Evolutionary conservation across 495 filamentous ascomycete species (phyloP), one percentile per base, ranked within the genome.

Genomic region (Evernia prunastri): DNA sequence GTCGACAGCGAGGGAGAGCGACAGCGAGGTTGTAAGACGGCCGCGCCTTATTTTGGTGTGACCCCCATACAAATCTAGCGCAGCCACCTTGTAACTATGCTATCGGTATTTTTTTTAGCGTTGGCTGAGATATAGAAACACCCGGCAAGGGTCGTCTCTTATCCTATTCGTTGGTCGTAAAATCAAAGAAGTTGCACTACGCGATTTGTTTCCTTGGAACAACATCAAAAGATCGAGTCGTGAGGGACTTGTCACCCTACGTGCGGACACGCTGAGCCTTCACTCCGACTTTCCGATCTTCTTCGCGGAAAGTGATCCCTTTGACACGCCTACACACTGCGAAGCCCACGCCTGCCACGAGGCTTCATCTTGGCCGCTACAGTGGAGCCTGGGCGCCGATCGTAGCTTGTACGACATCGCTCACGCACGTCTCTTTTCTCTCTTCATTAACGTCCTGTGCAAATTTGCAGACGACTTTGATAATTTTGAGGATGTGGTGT

Each of bases 401-500:
- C 27, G 56, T 27, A 23, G 57, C 59, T 43, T 71, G 42, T 58
- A 60, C 31, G 49, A 70, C 58, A 64, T 69, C 51, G 37, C 74
- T 40, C 71, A 73, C 49, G 59, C 70, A 18, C 67, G 67, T 27
- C 65, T 75, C 17, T 53, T 74, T 29, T 71, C 63, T 59, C 56
- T 61, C 18, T 76, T 76, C 57, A 68, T 63, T 60, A 63, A 76
- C 54, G 51, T 73, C 17, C 61, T 76, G 31, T 76, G 66, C 53
- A 64, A 74, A 51, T 76, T 76, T 66, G 66, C 70, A 11, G 68
- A 72, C 68, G 68, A 76, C 58, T 65, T 76, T 63, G 33, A 39
- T 27, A 67, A 65, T 23, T 65, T 71, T 18, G 60, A 66, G 53
- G 65, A 63, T 20, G 67, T 72, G 36, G 39, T 66, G 18, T 36